Base-by-base conservation (phyloP, 805 yeast genomes). In the Lipomyces anomalus region DNA sequence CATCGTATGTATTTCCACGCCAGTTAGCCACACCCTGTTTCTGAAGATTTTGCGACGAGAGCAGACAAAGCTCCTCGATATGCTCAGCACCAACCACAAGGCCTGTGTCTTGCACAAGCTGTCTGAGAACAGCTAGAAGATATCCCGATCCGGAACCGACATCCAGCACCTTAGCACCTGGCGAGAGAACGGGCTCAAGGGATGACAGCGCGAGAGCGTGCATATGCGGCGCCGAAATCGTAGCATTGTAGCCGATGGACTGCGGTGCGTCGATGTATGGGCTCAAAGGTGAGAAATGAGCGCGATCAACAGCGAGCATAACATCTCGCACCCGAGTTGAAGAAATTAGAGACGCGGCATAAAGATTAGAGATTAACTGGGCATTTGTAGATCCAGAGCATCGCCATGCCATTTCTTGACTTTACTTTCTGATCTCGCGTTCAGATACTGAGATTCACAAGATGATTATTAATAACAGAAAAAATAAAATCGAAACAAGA, bases 171-270 rank as follows among this genome's bases (percentile, higher is more conserved):
- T 32, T 11, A n/a, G 39, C 38, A 7, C 57, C 57, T 7, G 54
- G 54, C 16, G 35, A n/a, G 22, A 53, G 38, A 18, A 21, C 37
- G 23, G 30, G 29, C n/a, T 37, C 49, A 20, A 53, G 41, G 6
- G 50, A 36, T 28, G 46, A 43, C 9, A 45, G 13, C 17, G 57
- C 50, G 6, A 26, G 38, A 17, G 53, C 56, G 38, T 53, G 57
- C 57, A 53, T 53, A 28, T 53, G 57, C 2, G 57, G 57, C n/a
- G 57, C 57, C 13, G 57, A 53, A 20, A 53, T 53, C 4, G 57
- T 53, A 4, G 51, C 50, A 6, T 49, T 50, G 37, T 33, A 46
- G 6, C 57, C 57, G 13, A 53, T 49, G 9, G 26, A 17, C 32
- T 51, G 55, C 3, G 57, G 57, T 4, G 50, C 44, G 34, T 52